Conservation (phyloP, 1,284 basidiomycete species). For the Cryptococcus sp. region DNA sequence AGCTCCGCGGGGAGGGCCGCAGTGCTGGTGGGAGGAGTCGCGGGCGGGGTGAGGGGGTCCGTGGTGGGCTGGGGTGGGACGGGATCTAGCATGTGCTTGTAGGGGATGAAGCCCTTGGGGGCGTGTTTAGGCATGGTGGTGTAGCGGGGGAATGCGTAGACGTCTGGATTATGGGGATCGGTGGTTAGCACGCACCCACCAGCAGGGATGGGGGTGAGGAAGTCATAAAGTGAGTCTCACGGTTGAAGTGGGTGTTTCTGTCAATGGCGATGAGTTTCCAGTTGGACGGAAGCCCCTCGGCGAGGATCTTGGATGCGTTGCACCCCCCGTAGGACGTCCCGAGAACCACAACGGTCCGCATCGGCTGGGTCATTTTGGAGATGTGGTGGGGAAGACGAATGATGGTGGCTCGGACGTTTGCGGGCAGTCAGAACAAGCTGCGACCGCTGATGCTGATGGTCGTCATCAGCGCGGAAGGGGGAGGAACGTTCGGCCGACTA, state of each 20-base stretch:
- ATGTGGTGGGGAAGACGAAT: background rate
- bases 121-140: conserved; percentile 51
- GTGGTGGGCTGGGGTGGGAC: conserved; percentile 12
- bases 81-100: conserved; percentile 53
- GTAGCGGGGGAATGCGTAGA: conserved; percentile 55
- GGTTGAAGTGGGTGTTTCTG: conserved; percentile 59
- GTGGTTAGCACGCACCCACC: background rate
- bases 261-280: conserved; percentile 71
- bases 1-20: background rate
- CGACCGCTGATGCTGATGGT: too few relatives aligned
- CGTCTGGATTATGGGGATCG: conserved; percentile 29
- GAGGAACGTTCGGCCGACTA: too few relatives aligned
- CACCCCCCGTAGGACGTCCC: conserved; percentile 61
- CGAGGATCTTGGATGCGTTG: conserved; percentile 60
- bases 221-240: too few relatives aligned
- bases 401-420: too few relatives aligned
- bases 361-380: conserved; percentile 4
- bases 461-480: too few relatives aligned
- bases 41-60: conserved; percentile 22
- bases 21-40: conserved; percentile 4
- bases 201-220: background rate
- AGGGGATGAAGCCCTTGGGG: conserved; percentile 63
- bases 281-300: conserved; percentile 57
- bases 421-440: too few relatives aligned
- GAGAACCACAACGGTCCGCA: conserved; percentile 59